Conservation (phyloP, 1,284 basidiomycete species). For the Prillingera fragicola region DNA sequence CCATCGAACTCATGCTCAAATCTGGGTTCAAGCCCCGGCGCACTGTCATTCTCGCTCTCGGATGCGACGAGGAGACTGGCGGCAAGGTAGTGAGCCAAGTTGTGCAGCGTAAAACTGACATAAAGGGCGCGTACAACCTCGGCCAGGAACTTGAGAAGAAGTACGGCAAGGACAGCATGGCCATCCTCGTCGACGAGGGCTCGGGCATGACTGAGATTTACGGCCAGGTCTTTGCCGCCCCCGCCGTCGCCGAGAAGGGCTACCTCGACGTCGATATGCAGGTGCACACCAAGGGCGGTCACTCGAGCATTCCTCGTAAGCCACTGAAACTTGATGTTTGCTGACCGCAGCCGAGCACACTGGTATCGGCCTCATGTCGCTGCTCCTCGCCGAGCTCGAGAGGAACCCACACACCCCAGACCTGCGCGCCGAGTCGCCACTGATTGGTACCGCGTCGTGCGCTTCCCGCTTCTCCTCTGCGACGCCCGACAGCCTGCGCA, state of each 20-base stretch:
- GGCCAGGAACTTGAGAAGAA: constrained; percentile 52
- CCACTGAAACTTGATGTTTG: too few species aligned
- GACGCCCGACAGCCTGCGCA: constrained; percentile 21
- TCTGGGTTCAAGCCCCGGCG: constrained; percentile 54
- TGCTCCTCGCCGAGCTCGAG: constrained; percentile 41
- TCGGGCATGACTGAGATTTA: constrained; percentile 23
- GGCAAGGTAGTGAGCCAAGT: constrained; percentile 46
- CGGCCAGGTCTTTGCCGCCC: constrained; percentile 50
- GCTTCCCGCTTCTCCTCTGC: constrained; percentile 27
- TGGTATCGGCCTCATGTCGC: constrained; percentile 42
- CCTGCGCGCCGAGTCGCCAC: constrained; percentile 27
- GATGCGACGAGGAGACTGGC: constrained; percentile 65
- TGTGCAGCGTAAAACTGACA: background rate
- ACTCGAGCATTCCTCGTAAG: constrained; percentile 59
- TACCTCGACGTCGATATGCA: constrained; percentile 56
- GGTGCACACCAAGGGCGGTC: constrained; percentile 60
- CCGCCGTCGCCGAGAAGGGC: constrained; percentile 62
- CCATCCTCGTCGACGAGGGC: constrained; percentile 55
- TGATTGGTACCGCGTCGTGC: constrained; percentile 30
- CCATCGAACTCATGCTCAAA: constrained; percentile 56
- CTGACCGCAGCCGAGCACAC: constrained; percentile 33
- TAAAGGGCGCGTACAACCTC: constrained; percentile 57
- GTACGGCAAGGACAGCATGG: constrained; percentile 59
- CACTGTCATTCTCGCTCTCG: constrained; percentile 58
- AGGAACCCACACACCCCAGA: constrained; percentile 31